Evolutionary conservation across 768 basidiomycete species (phyloP).

Genomic region (Boletus rubropictus): DNA sequence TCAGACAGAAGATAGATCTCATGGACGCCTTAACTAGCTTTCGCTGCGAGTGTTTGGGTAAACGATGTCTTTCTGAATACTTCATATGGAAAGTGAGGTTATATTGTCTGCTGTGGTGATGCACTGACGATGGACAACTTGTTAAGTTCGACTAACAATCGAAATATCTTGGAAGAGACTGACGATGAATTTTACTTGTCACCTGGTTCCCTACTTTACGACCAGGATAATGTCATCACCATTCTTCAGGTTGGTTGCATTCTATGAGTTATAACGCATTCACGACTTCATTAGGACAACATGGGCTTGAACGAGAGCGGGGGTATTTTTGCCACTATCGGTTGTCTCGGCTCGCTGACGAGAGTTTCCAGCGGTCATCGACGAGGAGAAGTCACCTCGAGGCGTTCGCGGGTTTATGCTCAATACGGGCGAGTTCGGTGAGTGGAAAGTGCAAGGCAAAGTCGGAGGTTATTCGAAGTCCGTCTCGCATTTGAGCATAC

Average conservation of each 20-base stretch:
- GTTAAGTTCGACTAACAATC: conserved; percentile 57
- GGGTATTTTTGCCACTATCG: conserved; percentile 29
- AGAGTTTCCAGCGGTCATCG: conserved; percentile 30
- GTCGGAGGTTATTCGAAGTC: conserved; percentile 64
- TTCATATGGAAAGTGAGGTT: conserved; percentile 64
- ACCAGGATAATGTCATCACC: conserved; percentile 69
- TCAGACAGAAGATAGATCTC: background rate
- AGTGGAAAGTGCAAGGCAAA: conserved; percentile 74
- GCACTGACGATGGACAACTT: background rate
- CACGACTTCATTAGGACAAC: conserved; percentile 49
- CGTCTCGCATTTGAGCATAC: conserved; percentile 11
- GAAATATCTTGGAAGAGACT: conserved; percentile 55
- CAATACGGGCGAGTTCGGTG: conserved; percentile 51
- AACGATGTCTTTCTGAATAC: conserved; percentile 69
- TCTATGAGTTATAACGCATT: background rate
- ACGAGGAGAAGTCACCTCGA: conserved; percentile 66
- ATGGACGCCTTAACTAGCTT: conserved; percentile 36
- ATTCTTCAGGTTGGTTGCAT: conserved; percentile 55
- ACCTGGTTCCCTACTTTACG: conserved; percentile 41
- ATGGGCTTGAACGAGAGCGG: conserved; percentile 71
- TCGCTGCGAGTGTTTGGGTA: conserved; percentile 79
- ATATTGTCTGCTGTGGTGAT: background rate
- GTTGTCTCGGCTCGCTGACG: conserved; percentile 1
- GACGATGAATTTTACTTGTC: conserved; percentile 66
- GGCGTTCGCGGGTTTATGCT: conserved; percentile 74